Evolutionary conservation across 805 yeast genomes (phyloP), one percentile per base, ranked within the genome.

Genomic region (Ogataea siamensis): DNA sequence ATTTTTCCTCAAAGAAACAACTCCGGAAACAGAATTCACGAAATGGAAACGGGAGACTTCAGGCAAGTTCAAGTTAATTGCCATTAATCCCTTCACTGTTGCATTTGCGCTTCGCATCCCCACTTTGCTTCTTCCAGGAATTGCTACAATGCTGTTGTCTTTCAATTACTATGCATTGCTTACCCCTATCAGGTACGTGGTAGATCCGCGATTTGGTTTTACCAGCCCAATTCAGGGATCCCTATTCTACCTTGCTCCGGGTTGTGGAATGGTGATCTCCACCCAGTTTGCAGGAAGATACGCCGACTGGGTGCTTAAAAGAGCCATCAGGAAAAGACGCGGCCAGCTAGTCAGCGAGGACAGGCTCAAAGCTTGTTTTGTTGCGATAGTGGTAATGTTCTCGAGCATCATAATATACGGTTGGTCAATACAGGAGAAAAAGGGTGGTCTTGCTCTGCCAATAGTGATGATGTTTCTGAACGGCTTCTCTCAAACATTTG

Each of bases 371-470:
- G 62, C 72, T 5, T 55, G 65, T 32, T 40, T 61, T 7, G 43
- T 64, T 6, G 62, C 71, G 0, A 68, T 71, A 0, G 5, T 71
- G 2, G 48, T 69, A 1, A 57, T 69, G 31, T 77, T 79, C 0
- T 58, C 46, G 0, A 43, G 70, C 7, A 60, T 66, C 8, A 45
- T 75, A 14, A 60, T 73, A 2, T 75, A 74, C 49, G 81, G 80
- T 1, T 74, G 80, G 79, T 45, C 66, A 7, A 40, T 74, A 5
- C 66, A 73, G 39, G 56, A 63, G 36, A 61, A 68, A 38, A 64
- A 63, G 36, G 80, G 80, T 11, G 80, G 80, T 0, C 64, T 71
- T 60, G 71, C 74, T 2, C 58, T 75, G 3, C 79, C 80, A 0
- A 61, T 74, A 4, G 59, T 74, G 2, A 57, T 62, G 44, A 53